These are phyloP conservation scores for Fomitiporia mediterranea DNA, from an alignment of 1,284 basidiomycete genomes.

Conservation along the genomic window DNA sequence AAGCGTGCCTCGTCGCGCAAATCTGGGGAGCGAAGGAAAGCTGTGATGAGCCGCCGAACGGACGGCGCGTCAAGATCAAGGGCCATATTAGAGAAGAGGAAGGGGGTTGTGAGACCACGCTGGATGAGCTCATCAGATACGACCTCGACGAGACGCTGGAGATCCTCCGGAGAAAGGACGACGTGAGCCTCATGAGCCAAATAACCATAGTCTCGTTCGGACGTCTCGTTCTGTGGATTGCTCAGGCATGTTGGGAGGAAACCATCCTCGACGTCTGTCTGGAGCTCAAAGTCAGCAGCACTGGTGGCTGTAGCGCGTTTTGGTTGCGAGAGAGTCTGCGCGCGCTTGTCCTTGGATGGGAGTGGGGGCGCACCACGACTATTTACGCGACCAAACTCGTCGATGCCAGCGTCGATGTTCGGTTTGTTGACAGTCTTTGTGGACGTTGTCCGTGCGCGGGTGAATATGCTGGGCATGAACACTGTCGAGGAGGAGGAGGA, in stretches of 20 bases:
- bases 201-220: slow-evolving; percentile 61
- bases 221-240: slow-evolving; percentile 21
- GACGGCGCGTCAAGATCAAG: slow-evolving; percentile 73
- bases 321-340: neutral
- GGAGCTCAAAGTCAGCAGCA: slow-evolving; percentile 9
- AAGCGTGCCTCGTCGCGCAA: slow-evolving; percentile 68
- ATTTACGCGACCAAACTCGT: slow-evolving; percentile 64
- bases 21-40: slow-evolving; percentile 58
- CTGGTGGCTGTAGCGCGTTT: slow-evolving; percentile 8
- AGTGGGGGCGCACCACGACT: slow-evolving; percentile 39
- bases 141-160: slow-evolving; percentile 63
- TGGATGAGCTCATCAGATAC: slow-evolving; percentile 67
- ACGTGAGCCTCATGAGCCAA: slow-evolving; percentile 68
- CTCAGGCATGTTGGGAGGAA: slow-evolving; percentile 27
- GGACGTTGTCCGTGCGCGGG: slow-evolving; percentile 50
- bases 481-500: slow-evolving; percentile 1
- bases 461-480: slow-evolving; percentile 52
- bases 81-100: slow-evolving; percentile 84
- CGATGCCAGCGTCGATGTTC: slow-evolving; percentile 28
- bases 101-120: slow-evolving; percentile 76
- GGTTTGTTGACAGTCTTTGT: slow-evolving; percentile 25
- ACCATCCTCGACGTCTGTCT: slow-evolving; percentile 37
- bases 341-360: slow-evolving; percentile 20
- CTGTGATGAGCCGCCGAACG: slow-evolving; percentile 68
- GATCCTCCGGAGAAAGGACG: slow-evolving; percentile 71